Base-by-base conservation (phyloP, 352 stramenopile genomes). In the Albugo candida region DNA sequence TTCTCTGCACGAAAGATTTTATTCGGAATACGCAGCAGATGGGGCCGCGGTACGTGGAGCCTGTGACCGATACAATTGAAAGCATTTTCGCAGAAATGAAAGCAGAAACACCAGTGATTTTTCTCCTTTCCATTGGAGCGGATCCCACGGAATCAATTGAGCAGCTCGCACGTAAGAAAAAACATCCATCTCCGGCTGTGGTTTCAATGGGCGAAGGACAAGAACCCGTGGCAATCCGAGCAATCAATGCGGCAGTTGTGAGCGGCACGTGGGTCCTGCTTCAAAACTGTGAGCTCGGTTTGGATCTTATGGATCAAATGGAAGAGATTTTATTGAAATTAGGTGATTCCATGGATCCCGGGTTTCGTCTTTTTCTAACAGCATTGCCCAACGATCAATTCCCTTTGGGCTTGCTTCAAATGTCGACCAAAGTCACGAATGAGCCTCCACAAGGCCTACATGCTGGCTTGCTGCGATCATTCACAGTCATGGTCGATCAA, bases 361-460 rank as follows among this genome's bases (percentile, higher is more conserved):
- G 85, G 55, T 98, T 98, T 59, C 78, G 95, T 0, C 64, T 98
- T 35, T 99, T 98, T 62, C 85, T 99, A 45, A 99, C 94, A 8
- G 93, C 94, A 35, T 65, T 97, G 12, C 95, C 95, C 5, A 92
- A 97, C 61, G 70, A 93, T 43, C 74, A 96, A 49, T 99, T 98
- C 62, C 95, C 95, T 5, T 61, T 99, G 0, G 94, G 93, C 2
- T 65, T 99, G 58, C 70, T 99, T 41, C 95, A 99, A 61, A 98
- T 98, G 93, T 97, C 84, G 38, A 98, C 92, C 27, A 99, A 98
- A 59, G 94, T 99, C 19, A 98, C 95, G 5, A 98, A 99, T 53
- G 93, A 98, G 49, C 93, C 94, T 35, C 95, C 94, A 5, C 80
- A 95, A 52, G 95, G 95, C 12, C 62, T 98, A 12, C 86, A 93